These are phyloP conservation scores for Scedosporium aurantiacum DNA, from an alignment of 2,329 filamentous ascomycete genomes.

Conservation along the genomic window DNA sequence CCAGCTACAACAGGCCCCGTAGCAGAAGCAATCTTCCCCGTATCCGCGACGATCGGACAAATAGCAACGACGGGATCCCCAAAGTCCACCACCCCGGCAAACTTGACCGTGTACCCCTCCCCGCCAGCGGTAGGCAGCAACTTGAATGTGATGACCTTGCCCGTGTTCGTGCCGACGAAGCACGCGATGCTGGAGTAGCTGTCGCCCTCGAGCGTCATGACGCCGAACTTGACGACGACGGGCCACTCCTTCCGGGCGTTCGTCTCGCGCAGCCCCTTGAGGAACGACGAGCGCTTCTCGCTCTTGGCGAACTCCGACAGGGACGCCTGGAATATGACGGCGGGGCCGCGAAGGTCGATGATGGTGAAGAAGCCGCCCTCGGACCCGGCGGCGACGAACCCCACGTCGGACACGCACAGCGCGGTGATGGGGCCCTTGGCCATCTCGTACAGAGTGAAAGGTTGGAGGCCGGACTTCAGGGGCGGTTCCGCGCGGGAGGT, in stretches of 20 bases:
- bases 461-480: slow-evolving; percentile 71
- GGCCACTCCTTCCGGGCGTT: slow-evolving; percentile 55
- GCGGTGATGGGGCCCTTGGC: slow-evolving; percentile 71
- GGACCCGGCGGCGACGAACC: slow-evolving; percentile 80
- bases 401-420: slow-evolving; percentile 78
- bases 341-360: slow-evolving; percentile 78
- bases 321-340: slow-evolving; percentile 66
- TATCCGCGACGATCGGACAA: slow-evolving; percentile 67
- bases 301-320: slow-evolving; percentile 63
- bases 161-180: slow-evolving; percentile 79
- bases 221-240: slow-evolving; percentile 77
- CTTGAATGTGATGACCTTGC: slow-evolving; percentile 82
- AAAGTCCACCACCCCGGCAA: slow-evolving; percentile 56
- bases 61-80: slow-evolving; percentile 66
- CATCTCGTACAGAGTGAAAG: slow-evolving; percentile 72
- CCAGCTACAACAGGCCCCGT: slow-evolving; percentile 66
- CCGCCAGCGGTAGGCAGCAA: slow-evolving; percentile 56
- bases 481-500: slow-evolving; percentile 57
- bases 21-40: slow-evolving; percentile 64
- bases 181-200: slow-evolving; percentile 89
- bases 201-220: slow-evolving; percentile 88
- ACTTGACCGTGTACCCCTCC: slow-evolving; percentile 60
- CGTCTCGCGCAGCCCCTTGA: slow-evolving; percentile 29
- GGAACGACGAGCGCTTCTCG: slow-evolving; percentile 67
- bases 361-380: slow-evolving; percentile 71